Evolutionary conservation across 176 grass and related monocot genomes (phyloP), one percentile per base, ranked within the genome.

Genomic region (Ananas comosus): DNA sequence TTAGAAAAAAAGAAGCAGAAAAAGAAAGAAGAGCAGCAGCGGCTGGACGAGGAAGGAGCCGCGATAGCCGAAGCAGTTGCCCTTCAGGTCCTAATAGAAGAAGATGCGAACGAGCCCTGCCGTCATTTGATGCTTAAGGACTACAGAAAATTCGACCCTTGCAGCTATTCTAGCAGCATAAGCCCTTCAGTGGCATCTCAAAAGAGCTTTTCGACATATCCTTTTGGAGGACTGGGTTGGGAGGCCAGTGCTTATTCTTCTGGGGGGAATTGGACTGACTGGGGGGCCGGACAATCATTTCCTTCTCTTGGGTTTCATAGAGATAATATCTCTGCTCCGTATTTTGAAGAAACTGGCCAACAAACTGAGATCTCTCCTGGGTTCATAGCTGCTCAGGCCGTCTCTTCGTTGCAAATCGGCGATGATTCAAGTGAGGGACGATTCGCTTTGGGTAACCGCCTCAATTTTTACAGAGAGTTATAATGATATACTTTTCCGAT

Each of bases 1-100:
- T 76, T 91, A 66, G 89, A 91, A 9, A 88, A 91, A 79, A 91
- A 91, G 76, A 82, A 97, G 70, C 76, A 88, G 70, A 76, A 89
- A 69, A 91, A 86, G 66, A 88, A 82, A 67, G 84, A 87, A 85
- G 90, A 99, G 50, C 80, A 93, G 42, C 79, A 88, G 73, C 85
- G 89, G 70, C 82, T 99, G 73, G 95, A 99, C 59, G 85, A 93
- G 81, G 95, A 99, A 90, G 95, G 90, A 73, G 95, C 95, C 75
- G 82, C 84, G 13, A 85, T 99, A 75, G 89, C 95, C 59, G 95
- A 99, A 72, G 84, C 89, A 64, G 90, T 88, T 51, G 95, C 95
- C 58, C 87, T 99, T 78, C 89, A 99, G 81, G 95, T 99, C 52
- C 95, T 99, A 49, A 29, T 96, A 58, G 89, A 82, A 49, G 94